Evolutionary conservation across 1,139 yeast genomes (phyloP), one percentile per base, ranked within the genome.

Genomic region (Scheffersomyces cryptocercus): DNA sequence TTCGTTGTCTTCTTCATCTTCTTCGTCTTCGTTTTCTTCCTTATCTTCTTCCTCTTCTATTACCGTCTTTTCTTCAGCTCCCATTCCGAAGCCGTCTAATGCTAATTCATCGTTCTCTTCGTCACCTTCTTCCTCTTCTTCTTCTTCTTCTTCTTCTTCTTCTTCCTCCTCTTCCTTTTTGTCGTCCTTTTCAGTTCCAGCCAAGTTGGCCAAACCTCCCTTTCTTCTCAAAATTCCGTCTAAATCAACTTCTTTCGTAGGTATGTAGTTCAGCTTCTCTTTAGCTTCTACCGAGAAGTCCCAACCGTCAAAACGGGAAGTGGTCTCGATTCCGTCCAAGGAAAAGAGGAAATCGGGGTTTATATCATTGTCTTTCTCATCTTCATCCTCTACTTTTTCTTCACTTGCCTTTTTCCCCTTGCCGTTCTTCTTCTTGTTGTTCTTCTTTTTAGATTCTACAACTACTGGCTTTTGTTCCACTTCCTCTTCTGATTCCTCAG

Each of bases 171-270:
- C 72, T 9, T 64, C 68, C 6, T 51, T 61, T 6, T 58, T 64
- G 5, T 58, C 57, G 3, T 62, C 67, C n/a, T 62, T 67, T 15
- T 63, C 68, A 20, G 73, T 59, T 32, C 65, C 72, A 5, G 79
- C 81, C 53, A 82, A 62, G 43, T 78, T 77, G 24, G 83, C 77
- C 44, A 85, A 69, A 38, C 90, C 91, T 64, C 93, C 91, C 56
- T 84, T 85, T 64, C 91, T 79, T 68, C 85, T 82, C 55, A 90
- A 85, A 45, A 90, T 90, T 26, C 83, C 84, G 58, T 90, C 97
- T 53, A 90, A 73, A 68, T 89, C 95, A n/a, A 90, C 96, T 45
- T 83, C 88, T 51, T 77, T 82, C 51, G 64, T 76, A 6, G 49
- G 54, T 10, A 12, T 41, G 36, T 44, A 43, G 16, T 35, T 43